Evolutionary conservation across 2,329 filamentous ascomycete genomes (phyloP), one percentile per base, ranked within the genome.

Genomic region (Colletotrichum sp.): DNA sequence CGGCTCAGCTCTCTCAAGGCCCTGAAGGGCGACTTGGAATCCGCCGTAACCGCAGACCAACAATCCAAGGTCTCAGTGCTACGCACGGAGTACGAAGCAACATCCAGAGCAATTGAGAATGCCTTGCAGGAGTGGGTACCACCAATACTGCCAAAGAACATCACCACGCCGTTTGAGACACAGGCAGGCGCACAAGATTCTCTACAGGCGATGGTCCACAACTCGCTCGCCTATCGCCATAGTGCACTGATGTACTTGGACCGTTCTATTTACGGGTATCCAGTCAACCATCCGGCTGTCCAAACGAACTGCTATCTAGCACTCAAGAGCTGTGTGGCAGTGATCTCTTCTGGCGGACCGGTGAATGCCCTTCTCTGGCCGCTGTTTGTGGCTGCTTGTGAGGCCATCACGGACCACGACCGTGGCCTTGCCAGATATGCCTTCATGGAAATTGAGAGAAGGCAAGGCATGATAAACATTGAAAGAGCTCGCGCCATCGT

Each of bases 401-500:
- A 93, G 80, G 91, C 91, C 1, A 83, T 85, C 9, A 85, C 81
- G n/a, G 79, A 82, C 3, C 84, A 83, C 11, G 91, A 93, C 79
- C 84, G 91, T 19, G 84, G 83, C 5, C 82, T 91, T 27, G 90
- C 91, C 6, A 82, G 85, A 39, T 83, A 84, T 71, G 85, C 89
- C 0, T 93, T 93, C 79, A 80, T 82, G 8, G 88, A 87, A 11
- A 86, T 92, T 19, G 88, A 90, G 74, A 86, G 84, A 70, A 84
- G 91, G 22, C 91, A 93, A 80, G 91, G 91, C 22, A 93, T 93
- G 91, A 88, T 87, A 28, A 93, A 93, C 79, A 93, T 93, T 71
- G 87, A 87, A 75, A 86, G 90, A 77, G 89, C 91, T 6, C 91
- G 91, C 89, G 86, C 86, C 16, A 89, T 93, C 36, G 88, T 92